Conservation (phyloP, 2,329 filamentous ascomycete species). For the Thielaviopsis ethacetica region DNA sequence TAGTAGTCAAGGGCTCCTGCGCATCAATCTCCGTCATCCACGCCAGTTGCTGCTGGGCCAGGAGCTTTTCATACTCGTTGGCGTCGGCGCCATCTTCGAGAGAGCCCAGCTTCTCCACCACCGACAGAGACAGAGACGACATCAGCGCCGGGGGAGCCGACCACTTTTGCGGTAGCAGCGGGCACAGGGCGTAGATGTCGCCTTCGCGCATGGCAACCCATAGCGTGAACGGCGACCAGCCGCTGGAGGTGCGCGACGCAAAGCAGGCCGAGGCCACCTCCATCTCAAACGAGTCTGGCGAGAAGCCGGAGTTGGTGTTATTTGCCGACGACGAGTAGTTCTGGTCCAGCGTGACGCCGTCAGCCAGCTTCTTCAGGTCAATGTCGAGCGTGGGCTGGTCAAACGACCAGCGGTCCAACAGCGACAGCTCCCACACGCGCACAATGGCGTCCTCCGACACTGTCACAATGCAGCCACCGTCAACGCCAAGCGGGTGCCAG, state of each 20-base stretch:
- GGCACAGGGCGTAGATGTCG: constrained; percentile 85
- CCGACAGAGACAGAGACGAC: constrained; percentile 66
- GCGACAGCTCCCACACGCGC: constrained; percentile 76
- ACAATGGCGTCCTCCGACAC: constrained; percentile 79
- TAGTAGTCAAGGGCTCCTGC: constrained; percentile 42
- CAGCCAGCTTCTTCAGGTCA: constrained; percentile 75
- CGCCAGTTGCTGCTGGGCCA: constrained; percentile 47
- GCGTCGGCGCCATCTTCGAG: constrained; percentile 42
- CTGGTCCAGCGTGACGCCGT: constrained; percentile 66
- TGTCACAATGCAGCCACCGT: constrained; percentile 69
- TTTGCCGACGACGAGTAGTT: constrained; percentile 66
- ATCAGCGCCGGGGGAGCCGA: constrained; percentile 59
- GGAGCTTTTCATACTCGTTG: constrained; percentile 34
- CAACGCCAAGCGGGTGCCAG: constrained; percentile 84
- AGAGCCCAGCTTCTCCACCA: constrained; percentile 55
- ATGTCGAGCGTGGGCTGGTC: constrained; percentile 69
- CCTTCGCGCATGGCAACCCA: constrained; percentile 94
- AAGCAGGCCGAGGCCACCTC: constrained; percentile 85
- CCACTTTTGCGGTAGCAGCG: constrained; percentile 77
- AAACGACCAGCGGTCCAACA: constrained; percentile 74
- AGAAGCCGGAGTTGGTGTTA: constrained; percentile 65
- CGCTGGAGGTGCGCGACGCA: constrained; percentile 46
- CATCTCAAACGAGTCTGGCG: constrained; percentile 82
- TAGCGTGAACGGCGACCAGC: constrained; percentile 91
- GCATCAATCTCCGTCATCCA: constrained; percentile 52